These are phyloP conservation scores for Phascolomyces articulosus DNA, from an alignment of 371 early-diverging fungal species.

Conservation along the genomic window DNA sequence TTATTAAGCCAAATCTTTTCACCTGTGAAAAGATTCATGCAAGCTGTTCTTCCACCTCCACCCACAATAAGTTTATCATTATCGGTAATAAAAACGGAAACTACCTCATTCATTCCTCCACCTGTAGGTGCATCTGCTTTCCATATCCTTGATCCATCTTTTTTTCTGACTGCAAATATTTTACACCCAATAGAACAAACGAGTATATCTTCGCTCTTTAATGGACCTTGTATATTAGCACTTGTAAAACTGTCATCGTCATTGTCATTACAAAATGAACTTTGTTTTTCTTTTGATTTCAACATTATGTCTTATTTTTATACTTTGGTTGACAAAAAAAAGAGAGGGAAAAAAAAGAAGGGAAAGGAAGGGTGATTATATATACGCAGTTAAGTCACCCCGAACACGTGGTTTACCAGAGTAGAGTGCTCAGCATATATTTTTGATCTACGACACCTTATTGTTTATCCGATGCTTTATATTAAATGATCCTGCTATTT, in stretches of 20 bases:
- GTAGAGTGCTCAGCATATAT: no score
- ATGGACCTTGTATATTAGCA: not conserved
- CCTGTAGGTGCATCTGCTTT: slow-evolving; percentile 18
- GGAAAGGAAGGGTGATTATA: no score
- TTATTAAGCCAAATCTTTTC: slow-evolving; percentile 28
- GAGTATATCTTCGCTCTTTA: slow-evolving; percentile 18
- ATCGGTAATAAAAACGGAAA: slow-evolving; percentile 32
- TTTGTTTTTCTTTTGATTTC: not conserved
- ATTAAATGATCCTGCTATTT: no score
- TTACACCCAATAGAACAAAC: slow-evolving; percentile 30
- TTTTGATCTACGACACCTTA: no score
- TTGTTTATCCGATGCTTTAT: no score
- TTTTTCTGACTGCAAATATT: slow-evolving; percentile 33
- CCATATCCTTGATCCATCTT: slow-evolving; percentile 31
- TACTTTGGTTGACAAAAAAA: no score
- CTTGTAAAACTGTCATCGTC: not conserved
- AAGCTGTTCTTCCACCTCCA: slow-evolving; percentile 20
- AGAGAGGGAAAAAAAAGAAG: no score
- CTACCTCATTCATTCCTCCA: slow-evolving; percentile 14
- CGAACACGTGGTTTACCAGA: no score
- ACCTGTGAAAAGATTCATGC: slow-evolving; percentile 24
- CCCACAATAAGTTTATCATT: slow-evolving; percentile 21
- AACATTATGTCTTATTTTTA: not conserved
- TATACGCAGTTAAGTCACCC: no score
- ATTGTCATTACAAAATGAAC: not conserved